Conservation (phyloP, 1,284 basidiomycete species). For the Uromyces viciae-fabae region DNA sequence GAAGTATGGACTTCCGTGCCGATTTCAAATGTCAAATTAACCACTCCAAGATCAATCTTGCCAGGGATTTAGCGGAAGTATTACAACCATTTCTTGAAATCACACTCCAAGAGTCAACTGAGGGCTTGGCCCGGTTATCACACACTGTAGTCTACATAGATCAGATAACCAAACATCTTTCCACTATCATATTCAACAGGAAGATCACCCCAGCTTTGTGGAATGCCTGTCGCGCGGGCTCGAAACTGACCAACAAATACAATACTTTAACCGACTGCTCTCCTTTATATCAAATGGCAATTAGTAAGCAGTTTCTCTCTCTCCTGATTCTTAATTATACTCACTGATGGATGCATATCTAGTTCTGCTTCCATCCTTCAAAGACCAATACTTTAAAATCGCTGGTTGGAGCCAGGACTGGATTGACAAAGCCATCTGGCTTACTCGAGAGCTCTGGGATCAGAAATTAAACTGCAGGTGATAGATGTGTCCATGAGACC, state of each 20-base stretch:
- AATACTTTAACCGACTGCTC: slow-evolving; percentile 2
- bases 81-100: not conserved
- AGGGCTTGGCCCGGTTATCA: not conserved
- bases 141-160: not conserved
- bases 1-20: not conserved
- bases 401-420: too few relatives aligned
- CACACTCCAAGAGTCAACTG: slow-evolving; percentile 1
- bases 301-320: too few relatives aligned
- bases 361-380: too few relatives aligned
- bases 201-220: not conserved
- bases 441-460: too few relatives aligned
- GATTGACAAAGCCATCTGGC: too few relatives aligned
- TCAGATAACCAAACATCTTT: not conserved
- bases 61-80: not conserved
- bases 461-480: too few relatives aligned
- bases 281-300: not conserved
- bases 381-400: too few relatives aligned
- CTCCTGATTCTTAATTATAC: too few relatives aligned
- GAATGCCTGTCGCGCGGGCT: not conserved
- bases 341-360: too few relatives aligned
- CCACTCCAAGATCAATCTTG: not conserved
- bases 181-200: not conserved
- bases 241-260: not conserved
- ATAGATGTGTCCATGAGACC: too few relatives aligned
- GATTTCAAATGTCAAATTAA: not conserved